These are phyloP conservation scores for Populus hybrid DNA, from an alignment of 441 rosid genomes.

Conservation along the genomic window DNA sequence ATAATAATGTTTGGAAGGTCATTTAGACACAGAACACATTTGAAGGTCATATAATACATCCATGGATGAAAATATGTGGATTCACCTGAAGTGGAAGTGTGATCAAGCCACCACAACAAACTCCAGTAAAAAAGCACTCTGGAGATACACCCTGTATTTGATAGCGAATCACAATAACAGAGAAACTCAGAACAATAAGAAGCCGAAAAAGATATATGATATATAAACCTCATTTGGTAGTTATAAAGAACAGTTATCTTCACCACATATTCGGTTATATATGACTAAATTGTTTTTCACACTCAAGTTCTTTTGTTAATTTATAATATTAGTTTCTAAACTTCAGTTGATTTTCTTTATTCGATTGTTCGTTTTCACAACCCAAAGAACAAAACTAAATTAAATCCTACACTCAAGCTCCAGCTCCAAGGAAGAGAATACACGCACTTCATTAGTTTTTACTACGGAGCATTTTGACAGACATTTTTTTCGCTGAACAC, in stretches of 20 bases:
- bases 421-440: no score
- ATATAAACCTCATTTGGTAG: background rate
- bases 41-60: background rate
- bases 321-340: no score
- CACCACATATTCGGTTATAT: background rate
- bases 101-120: constrained; percentile 80
- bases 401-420: no score
- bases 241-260: background rate
- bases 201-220: background rate
- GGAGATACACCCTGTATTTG: constrained; percentile 64
- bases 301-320: no score
- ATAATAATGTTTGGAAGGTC: background rate
- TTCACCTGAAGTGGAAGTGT: constrained; percentile 79
- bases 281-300: background rate
- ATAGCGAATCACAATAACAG: background rate
- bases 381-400: no score
- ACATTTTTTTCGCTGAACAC: no score
- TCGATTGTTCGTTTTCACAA: no score
- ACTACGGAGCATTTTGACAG: no score
- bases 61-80: background rate
- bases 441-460: no score
- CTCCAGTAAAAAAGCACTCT: constrained; percentile 82
- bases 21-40: background rate
- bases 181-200: background rate
- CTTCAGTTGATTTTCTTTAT: no score